phyloP scores from a whole-genome alignment of 352 stramenopile genomes.

The Phytophthora cryptogea region DNA sequence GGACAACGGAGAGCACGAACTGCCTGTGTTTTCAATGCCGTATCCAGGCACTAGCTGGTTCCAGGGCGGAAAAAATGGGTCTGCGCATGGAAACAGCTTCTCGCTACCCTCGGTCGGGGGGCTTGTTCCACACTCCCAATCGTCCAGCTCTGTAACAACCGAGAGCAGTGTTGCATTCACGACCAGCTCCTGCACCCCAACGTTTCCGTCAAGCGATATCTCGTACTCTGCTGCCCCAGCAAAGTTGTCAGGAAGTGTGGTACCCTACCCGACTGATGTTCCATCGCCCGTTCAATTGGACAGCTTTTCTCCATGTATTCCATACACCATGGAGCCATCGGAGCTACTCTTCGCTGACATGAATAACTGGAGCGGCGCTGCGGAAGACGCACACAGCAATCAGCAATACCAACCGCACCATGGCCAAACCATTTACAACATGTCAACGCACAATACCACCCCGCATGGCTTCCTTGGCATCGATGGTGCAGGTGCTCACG shows the following conservation, averaged over 20 bases:
- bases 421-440: slow-evolving; percentile 23
- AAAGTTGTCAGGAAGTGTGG: slow-evolving; percentile 17
- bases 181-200: slow-evolving; percentile 21
- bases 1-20: slow-evolving; percentile 30
- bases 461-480: slow-evolving; percentile 21
- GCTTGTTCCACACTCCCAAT: slow-evolving; percentile 21
- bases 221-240: slow-evolving; percentile 14
- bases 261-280: slow-evolving; percentile 21
- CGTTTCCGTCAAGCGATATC: slow-evolving; percentile 10
- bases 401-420: slow-evolving; percentile 32
- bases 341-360: slow-evolving; percentile 51
- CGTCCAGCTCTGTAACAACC: slow-evolving; percentile 10
- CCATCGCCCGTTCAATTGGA: slow-evolving; percentile 49
- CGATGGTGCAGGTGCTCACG: slow-evolving; percentile 10
- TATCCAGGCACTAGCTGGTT: slow-evolving; percentile 42
- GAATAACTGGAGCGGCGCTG: slow-evolving; percentile 25
- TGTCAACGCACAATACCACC: slow-evolving; percentile 12
- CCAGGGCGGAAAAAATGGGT: slow-evolving; percentile 23
- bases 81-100: slow-evolving; percentile 16
- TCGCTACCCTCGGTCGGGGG: slow-evolving; percentile 25
- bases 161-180: slow-evolving; percentile 18
- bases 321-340: slow-evolving; percentile 33
- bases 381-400: slow-evolving; percentile 23
- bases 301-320: slow-evolving; percentile 41
- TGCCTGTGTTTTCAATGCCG: slow-evolving; percentile 37